Evolutionary conservation across 177 flowering plant species (phyloP).

Genomic region (Vitis hybrid): DNA sequence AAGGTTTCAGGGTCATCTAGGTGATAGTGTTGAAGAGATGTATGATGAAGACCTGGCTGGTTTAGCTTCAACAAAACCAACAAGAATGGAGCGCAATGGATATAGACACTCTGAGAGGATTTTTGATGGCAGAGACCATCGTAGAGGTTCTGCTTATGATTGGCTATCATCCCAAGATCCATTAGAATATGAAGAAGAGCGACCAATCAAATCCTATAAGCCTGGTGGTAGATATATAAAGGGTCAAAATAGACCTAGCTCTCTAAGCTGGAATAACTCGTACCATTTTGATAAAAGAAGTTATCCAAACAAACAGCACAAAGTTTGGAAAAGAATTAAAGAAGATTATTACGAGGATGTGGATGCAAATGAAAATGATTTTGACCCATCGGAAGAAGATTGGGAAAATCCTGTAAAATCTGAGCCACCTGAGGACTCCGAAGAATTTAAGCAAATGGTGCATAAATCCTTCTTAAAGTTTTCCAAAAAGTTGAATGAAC

Average conservation of each 20-base stretch:
- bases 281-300: conserved; percentile 19
- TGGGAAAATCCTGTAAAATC: conserved; percentile 12
- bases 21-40: conserved; percentile 25
- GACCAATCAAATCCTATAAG: conserved; percentile 12
- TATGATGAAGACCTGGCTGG: conserved; percentile 15
- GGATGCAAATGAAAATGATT: conserved; percentile 17
- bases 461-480: conserved; percentile 35
- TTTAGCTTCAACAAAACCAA: not conserved
- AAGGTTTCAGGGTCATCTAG: conserved; percentile 13
- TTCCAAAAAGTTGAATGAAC: conserved; percentile 38
- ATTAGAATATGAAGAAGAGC: conserved; percentile 10
- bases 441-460: conserved; percentile 42
- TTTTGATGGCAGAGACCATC: conserved; percentile 14
- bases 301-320: conserved; percentile 21
- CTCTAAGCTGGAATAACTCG: conserved; percentile 16
- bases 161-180: conserved; percentile 16
- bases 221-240: conserved; percentile 19
- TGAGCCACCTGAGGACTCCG: conserved; percentile 41
- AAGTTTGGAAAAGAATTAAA: conserved; percentile 25
- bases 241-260: conserved; percentile 18
- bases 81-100: conserved; percentile 6
- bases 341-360: conserved; percentile 21
- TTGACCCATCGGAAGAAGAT: conserved; percentile 16
- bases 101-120: conserved; percentile 13
- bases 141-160: conserved; percentile 19